Conservation (phyloP, 257 asterid genomes). For the Ophiorrhiza pumila region DNA sequence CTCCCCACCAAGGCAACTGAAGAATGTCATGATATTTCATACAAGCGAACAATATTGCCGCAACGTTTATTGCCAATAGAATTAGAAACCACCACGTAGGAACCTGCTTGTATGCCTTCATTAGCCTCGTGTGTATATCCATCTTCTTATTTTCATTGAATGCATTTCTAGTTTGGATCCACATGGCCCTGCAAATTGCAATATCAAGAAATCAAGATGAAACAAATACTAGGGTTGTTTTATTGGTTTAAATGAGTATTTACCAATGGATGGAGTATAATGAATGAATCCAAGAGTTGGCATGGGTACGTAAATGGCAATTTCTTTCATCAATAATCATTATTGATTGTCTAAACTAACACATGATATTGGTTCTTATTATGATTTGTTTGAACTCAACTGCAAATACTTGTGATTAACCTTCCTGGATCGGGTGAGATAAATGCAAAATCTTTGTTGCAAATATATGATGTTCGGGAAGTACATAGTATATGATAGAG, state of each 20-base stretch:
- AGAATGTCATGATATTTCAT: constrained; percentile 24
- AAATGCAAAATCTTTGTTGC: no score
- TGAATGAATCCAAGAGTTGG: no score
- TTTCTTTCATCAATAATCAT: no score
- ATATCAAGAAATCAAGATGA: not conserved
- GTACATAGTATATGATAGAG: no score
- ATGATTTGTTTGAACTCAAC: no score
- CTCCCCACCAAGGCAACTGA: constrained; percentile 70
- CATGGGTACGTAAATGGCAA: no score
- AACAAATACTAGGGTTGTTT: not conserved
- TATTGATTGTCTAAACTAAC: no score
- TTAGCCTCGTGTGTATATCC: constrained; percentile 50
- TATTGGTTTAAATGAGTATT: not conserved
- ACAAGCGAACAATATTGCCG: constrained; percentile 27
- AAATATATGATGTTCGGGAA: no score
- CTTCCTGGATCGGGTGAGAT: no score
- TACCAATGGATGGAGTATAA: no score
- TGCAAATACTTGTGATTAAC: no score
- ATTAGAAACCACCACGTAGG: constrained; percentile 53
- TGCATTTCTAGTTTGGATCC: constrained; percentile 29
- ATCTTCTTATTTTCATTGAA: constrained; percentile 19
- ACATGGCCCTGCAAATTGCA: constrained; percentile 45
- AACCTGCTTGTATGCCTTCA: constrained; percentile 44
- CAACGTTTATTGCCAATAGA: constrained; percentile 37
- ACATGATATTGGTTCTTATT: no score